These are phyloP conservation scores for Suillus americanus DNA, from an alignment of 768 basidiomycete genomes.

Conservation along the genomic window DNA sequence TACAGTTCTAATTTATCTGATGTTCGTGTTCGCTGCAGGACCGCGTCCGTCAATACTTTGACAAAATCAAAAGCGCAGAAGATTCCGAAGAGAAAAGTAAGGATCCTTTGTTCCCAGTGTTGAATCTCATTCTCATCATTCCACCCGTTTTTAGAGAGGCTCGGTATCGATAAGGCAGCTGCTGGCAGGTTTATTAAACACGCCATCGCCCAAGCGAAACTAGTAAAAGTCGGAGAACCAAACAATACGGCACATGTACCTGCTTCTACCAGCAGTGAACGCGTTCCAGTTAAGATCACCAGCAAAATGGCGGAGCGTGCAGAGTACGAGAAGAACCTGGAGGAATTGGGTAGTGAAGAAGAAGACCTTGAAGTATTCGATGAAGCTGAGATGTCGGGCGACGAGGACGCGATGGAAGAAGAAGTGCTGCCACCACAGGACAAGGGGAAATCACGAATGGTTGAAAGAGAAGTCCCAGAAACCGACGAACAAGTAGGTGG, in stretches of 20 bases:
- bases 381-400: constrained; percentile 17
- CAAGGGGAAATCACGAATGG: constrained; percentile 40
- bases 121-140: not conserved
- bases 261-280: constrained; percentile 22
- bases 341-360: constrained; percentile 42
- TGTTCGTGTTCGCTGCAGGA: constrained; percentile 42
- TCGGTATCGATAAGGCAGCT: constrained; percentile 72
- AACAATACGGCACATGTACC: constrained; percentile 5
- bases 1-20: not conserved
- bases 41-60: constrained; percentile 77
- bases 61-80: constrained; percentile 77
- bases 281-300: constrained; percentile 57
- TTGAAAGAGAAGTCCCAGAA: constrained; percentile 19
- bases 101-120: not conserved
- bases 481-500: constrained; percentile 15
- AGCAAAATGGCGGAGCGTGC: constrained; percentile 73
- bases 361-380: constrained; percentile 39
- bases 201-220: constrained; percentile 67
- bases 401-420: constrained; percentile 15
- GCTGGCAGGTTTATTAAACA: constrained; percentile 83
- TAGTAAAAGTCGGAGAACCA: constrained; percentile 34
- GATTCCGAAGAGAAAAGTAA: constrained; percentile 52
- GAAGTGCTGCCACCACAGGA: constrained; percentile 12
- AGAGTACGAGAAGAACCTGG: constrained; percentile 57
- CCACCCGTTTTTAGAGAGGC: constrained; percentile 30